These are phyloP conservation scores for Inonotus hispidus DNA, from an alignment of 1,284 basidiomycete genomes.

Conservation along the genomic window DNA sequence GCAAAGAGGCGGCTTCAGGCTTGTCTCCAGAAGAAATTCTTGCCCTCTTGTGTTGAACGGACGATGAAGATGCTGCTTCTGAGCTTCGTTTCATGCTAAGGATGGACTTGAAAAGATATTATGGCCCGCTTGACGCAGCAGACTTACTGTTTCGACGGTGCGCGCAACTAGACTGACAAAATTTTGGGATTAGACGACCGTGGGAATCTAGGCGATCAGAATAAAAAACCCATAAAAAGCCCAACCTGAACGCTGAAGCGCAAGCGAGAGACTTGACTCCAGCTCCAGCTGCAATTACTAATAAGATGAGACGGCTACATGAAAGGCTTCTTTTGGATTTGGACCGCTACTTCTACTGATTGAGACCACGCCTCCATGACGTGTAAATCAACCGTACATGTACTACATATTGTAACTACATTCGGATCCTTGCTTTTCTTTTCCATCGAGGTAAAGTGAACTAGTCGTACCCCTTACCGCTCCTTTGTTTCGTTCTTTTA, in stretches of 20 bases:
- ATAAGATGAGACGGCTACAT: too few relatives aligned
- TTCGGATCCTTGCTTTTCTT: neutral
- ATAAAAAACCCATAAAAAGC: neutral
- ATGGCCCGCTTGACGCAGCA: too few relatives aligned
- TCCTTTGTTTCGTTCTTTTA: conserved; percentile 82
- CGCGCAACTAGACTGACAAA: conserved; percentile 6
- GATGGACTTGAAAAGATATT: too few relatives aligned
- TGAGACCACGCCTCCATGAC: too few relatives aligned
- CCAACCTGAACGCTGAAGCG: too few relatives aligned
- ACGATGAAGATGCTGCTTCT: neutral
- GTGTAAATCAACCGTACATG: conserved; percentile 1
- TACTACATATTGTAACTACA: neutral
- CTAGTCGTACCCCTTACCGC: conserved; percentile 85
- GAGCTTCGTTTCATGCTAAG: conserved; percentile 11
- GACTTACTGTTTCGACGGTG: too few relatives aligned
- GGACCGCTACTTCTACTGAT: too few relatives aligned
- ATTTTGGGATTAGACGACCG: conserved; percentile 5
- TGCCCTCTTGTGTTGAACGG: conserved; percentile 6
- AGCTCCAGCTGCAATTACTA: too few relatives aligned
- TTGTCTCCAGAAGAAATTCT: conserved; percentile 8
- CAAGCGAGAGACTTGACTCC: too few relatives aligned
- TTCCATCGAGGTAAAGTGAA: neutral
- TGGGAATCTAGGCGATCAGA: neutral
- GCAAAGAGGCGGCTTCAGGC: conserved; percentile 30
- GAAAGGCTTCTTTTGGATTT: too few relatives aligned